Percentiles rank a stretch among this genome's conserved stretches.
phyloP scores from a whole-genome alignment of 371 early-diverging fungal species.

The Mycotypha africana region DNA sequence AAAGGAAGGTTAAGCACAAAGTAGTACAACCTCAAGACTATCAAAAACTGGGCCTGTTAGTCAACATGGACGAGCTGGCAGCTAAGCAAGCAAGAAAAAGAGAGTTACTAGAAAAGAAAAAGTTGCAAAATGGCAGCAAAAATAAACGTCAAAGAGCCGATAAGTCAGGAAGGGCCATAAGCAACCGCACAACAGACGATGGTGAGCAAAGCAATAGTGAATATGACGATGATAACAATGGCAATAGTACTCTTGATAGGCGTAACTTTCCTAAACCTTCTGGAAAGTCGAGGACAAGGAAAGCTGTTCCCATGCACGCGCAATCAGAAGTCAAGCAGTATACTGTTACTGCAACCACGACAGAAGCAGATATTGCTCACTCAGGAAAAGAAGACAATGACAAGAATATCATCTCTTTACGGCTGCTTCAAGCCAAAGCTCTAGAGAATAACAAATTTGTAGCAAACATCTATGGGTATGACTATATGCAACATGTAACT shows the following conservation, averaged over 20 bases:
- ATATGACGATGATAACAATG: background rate
- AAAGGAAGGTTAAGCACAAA: slow-evolving; percentile 22
- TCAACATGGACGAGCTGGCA: slow-evolving; percentile 7
- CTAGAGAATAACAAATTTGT: slow-evolving; percentile 23
- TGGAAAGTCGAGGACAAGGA: background rate
- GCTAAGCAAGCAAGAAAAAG: slow-evolving; percentile 8
- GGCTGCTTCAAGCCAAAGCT: slow-evolving; percentile 13
- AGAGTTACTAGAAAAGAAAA: too few relatives aligned
- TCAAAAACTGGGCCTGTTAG: slow-evolving; percentile 25
- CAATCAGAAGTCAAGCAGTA: background rate
- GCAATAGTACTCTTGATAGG: background rate
- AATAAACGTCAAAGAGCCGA: background rate
- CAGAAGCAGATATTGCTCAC: background rate
- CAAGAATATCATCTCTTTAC: slow-evolving; percentile 9
- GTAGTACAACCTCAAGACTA: slow-evolving; percentile 36
- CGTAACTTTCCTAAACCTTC: background rate
- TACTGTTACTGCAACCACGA: background rate
- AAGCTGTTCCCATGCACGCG: background rate
- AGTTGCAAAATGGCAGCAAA: background rate
- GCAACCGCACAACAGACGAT: background rate
- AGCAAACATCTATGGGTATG: slow-evolving; percentile 52
- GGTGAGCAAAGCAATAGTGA: background rate
- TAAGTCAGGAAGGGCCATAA: too few relatives aligned
- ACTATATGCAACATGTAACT: slow-evolving; percentile 51
- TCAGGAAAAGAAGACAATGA: too few relatives aligned